A percentile compares a stretch with the other conserved stretches of the same genome.
These are phyloP conservation scores for Aquanectria penicillioides DNA, from an alignment of 2,329 filamentous ascomycete genomes.

Conservation along the genomic window DNA sequence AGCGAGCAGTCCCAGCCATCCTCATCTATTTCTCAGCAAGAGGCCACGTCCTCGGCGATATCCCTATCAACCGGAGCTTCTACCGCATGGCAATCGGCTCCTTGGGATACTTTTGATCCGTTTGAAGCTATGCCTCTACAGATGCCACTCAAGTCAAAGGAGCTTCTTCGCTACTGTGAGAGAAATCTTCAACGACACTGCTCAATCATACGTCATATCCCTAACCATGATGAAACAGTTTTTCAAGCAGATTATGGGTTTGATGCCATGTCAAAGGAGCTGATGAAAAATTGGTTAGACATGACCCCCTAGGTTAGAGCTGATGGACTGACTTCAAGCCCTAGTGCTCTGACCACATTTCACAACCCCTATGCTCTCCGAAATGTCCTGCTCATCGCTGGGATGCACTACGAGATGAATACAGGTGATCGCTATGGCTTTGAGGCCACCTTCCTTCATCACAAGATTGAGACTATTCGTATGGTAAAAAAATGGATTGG, in stretches of 20 bases:
- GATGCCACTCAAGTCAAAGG: slow-evolving; percentile 1
- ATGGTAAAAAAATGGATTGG: background rate
- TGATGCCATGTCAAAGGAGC: too few relatives aligned
- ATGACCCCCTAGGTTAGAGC: too few relatives aligned
- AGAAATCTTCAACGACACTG: background rate
- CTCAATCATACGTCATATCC: background rate
- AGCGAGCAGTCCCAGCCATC: too few relatives aligned
- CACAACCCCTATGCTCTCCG: background rate
- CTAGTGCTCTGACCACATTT: background rate
- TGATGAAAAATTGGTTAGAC: too few relatives aligned
- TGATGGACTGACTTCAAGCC: too few relatives aligned
- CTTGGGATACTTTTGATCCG: background rate
- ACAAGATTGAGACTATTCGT: background rate
- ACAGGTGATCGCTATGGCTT: background rate
- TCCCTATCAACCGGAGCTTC: background rate
- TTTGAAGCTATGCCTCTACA: background rate
- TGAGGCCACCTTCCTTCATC: background rate
- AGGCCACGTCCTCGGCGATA: too few relatives aligned
- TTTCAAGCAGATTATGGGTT: slow-evolving; percentile 1
- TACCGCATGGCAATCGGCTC: background rate
- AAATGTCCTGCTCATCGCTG: background rate
- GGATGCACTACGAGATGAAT: background rate
- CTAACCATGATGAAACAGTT: background rate
- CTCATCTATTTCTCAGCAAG: background rate
- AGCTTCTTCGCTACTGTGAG: background rate